These are phyloP conservation scores for Hypoxylon sp. DNA, from an alignment of 2,329 filamentous ascomycete species.

Conservation along the genomic window DNA sequence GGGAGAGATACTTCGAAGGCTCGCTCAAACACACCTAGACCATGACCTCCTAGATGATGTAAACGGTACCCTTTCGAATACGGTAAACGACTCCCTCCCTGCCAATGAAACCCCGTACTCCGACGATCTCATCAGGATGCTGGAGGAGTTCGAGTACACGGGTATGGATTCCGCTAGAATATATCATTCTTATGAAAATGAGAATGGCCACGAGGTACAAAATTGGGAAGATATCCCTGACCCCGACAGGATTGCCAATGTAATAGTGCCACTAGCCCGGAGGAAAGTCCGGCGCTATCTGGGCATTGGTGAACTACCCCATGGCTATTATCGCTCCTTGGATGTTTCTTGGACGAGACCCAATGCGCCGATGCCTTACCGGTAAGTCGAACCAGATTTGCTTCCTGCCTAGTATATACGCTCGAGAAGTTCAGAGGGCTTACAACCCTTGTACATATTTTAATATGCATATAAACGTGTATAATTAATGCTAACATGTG, in stretches of 20 bases:
- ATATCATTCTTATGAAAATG: neutral
- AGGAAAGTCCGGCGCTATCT: conserved; percentile 16
- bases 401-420: neutral
- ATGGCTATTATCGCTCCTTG: neutral
- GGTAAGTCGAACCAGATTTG: conserved; percentile 17
- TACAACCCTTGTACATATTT: neutral
- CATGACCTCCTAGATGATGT: too few species aligned
- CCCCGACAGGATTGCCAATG: conserved; percentile 9
- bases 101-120: conserved; percentile 18
- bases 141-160: conserved; percentile 10
- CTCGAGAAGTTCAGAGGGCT: neutral
- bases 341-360: conserved; percentile 42
- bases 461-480: neutral
- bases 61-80: neutral
- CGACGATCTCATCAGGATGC: conserved; percentile 12
- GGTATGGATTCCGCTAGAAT: too few species aligned
- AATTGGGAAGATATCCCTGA: conserved; percentile 2
- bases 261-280: conserved; percentile 11
- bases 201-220: neutral
- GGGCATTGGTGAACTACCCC: neutral
- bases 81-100: conserved; percentile 3
- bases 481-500: conserved; percentile 4
- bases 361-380: conserved; percentile 25
- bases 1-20: conserved; percentile 11
- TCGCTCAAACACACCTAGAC: conserved; percentile 11